These are phyloP conservation scores for Cladosporium cucumerinum DNA, from an alignment of 2,329 filamentous ascomycete species.

Conservation along the genomic window DNA sequence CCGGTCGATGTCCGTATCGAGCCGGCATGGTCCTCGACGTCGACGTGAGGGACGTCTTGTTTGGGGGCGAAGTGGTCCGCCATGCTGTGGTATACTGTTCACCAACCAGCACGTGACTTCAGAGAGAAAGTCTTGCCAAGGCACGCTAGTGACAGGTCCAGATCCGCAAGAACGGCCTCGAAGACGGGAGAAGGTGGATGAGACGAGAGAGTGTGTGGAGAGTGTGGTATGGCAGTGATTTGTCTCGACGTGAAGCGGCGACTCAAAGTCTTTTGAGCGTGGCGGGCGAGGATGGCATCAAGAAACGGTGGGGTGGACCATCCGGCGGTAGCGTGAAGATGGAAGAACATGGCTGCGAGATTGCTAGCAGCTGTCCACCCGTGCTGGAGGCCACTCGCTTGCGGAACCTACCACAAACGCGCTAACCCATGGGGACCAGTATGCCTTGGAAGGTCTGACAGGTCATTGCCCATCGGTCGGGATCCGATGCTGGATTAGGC, in stretches of 20 bases:
- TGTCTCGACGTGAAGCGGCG: background rate
- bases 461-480: background rate
- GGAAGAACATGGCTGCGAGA: conserved; percentile 17
- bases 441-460: background rate
- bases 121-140: conserved; percentile 4
- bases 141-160: conserved; percentile 6
- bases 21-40: conserved; percentile 23
- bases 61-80: conserved; percentile 3
- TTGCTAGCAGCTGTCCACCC: conserved; percentile 6
- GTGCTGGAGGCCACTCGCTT: background rate
- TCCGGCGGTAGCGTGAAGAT: conserved; percentile 8
- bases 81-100: background rate
- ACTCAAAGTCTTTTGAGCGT: conserved; percentile 13
- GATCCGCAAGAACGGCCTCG: conserved; percentile 3
- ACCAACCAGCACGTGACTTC: background rate
- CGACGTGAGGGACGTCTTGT: conserved; percentile 16
- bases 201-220: background rate
- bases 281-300: background rate
- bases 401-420: background rate
- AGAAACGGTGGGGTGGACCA: conserved; percentile 16
- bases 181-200: conserved; percentile 3
- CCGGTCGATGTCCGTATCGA: conserved; percentile 28
- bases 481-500: background rate
- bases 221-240: background rate
- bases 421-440: background rate